Evolutionary conservation across 257 asterid species (phyloP).

Genomic region (Primulina huaijiensis): DNA sequence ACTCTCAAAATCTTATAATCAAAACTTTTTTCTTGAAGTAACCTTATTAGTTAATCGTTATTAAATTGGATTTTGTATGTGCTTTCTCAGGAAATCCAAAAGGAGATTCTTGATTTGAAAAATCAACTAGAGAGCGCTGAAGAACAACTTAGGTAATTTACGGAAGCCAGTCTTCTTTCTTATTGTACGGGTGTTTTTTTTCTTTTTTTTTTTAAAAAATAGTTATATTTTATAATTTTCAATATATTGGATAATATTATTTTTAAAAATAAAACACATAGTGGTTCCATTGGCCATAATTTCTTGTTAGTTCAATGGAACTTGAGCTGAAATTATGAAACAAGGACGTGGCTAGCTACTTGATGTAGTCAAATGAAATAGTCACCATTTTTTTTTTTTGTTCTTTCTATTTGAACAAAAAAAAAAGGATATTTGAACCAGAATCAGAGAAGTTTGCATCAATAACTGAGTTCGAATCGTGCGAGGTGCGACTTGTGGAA

Average conservation of each 20-base stretch:
- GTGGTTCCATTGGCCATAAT: too few species aligned
- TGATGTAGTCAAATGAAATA: too few species aligned
- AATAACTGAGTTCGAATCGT: conserved; percentile 39
- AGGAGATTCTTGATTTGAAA: conserved; percentile 53
- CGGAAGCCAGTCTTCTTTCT: too few species aligned
- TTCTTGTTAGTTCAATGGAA: too few species aligned
- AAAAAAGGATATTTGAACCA: conserved; percentile 54
- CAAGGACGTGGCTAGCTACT: too few species aligned
- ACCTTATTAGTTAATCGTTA: background rate
- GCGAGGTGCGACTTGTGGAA: conserved; percentile 48
- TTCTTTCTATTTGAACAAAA: background rate
- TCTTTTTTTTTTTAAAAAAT: too few species aligned
- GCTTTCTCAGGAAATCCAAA: conserved; percentile 47
- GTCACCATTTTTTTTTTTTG: too few species aligned
- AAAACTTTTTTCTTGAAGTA: background rate
- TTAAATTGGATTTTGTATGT: background rate
- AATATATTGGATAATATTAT: too few species aligned
- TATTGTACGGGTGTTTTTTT: too few species aligned
- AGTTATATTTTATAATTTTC: too few species aligned
- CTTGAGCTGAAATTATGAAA: too few species aligned
- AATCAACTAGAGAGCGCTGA: conserved; percentile 44
- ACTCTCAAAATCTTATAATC: background rate
- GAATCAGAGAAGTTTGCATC: conserved; percentile 48
- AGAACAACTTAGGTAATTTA: conserved; percentile 42
- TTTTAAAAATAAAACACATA: too few species aligned